A percentile compares a stretch with the other conserved stretches of the same genome.
Evolutionary conservation across 768 basidiomycete species (phyloP).

Genomic region (Tylopilus sp.): DNA sequence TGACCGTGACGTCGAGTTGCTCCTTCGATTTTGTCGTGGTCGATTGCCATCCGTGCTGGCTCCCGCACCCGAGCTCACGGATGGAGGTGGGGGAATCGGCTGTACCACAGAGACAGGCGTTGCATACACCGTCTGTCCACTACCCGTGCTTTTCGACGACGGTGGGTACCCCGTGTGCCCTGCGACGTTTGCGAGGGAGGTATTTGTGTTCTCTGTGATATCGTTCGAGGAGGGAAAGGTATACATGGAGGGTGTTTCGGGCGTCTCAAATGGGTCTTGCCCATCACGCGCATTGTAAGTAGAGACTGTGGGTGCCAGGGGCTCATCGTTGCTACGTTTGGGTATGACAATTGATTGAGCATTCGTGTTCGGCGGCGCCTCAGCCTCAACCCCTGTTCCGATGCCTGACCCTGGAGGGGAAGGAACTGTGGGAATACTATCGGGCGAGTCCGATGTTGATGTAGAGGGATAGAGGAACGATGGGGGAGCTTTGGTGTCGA

Average conservation of each 20-base stretch:
- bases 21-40: conserved; percentile 29
- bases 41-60: conserved; percentile 6
- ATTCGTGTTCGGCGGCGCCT: conserved; percentile 26
- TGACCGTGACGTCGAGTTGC: conserved; percentile 45
- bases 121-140: conserved; percentile 18
- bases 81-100: conserved; percentile 4
- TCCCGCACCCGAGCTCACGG: not conserved
- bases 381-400: conserved; percentile 6
- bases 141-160: conserved; percentile 10
- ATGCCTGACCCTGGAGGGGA: conserved; percentile 11
- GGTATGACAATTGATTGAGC: conserved; percentile 26
- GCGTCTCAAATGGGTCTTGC: conserved; percentile 29
- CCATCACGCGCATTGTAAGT: conserved; percentile 4
- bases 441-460: not conserved
- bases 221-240: conserved; percentile 25
- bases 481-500: conserved; percentile 7
- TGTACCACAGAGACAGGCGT: conserved; percentile 5
- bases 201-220: not conserved
- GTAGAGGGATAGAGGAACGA: conserved; percentile 28
- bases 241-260: conserved; percentile 28
- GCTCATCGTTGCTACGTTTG: conserved; percentile 27
- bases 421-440: conserved; percentile 9
- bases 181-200: not conserved
- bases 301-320: conserved; percentile 25
- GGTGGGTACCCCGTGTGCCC: conserved; percentile 2